These are phyloP conservation scores for Paraconiothyrium sp. DNA, from an alignment of 2,329 filamentous ascomycete genomes.

Conservation along the genomic window DNA sequence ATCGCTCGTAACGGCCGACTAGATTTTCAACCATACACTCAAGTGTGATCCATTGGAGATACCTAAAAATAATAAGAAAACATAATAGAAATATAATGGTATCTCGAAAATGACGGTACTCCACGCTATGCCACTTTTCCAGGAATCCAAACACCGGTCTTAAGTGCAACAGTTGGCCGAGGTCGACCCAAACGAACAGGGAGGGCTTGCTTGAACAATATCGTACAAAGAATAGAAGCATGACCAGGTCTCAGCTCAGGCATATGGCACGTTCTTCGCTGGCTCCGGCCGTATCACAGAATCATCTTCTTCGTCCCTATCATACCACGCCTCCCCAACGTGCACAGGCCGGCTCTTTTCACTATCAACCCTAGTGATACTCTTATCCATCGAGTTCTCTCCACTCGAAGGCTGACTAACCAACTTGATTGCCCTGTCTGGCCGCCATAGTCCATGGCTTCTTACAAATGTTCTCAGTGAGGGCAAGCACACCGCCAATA, in stretches of 20 bases:
- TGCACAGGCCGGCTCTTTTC: background rate
- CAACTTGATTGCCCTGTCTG: constrained; percentile 13
- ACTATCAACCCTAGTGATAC: background rate
- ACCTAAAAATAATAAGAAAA: background rate
- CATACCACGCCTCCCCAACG: constrained; percentile 15
- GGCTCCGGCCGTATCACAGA: constrained; percentile 38
- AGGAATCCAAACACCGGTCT: background rate
- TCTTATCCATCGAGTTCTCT: background rate
- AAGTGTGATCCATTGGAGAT: no score
- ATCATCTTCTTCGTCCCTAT: constrained; percentile 15
- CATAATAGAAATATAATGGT: background rate
- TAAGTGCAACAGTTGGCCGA: background rate
- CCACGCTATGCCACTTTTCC: background rate
- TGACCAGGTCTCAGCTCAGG: background rate
- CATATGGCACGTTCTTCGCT: constrained; percentile 23
- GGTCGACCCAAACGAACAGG: background rate
- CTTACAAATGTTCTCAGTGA: constrained; percentile 34
- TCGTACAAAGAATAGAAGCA: background rate
- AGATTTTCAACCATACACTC: no score
- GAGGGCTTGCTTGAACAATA: no score
- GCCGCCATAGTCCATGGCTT: constrained; percentile 16
- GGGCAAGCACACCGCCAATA: constrained; percentile 41
- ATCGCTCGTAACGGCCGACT: no score
- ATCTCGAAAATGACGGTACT: constrained; percentile 4
- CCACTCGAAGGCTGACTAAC: constrained; percentile 6